These are phyloP conservation scores for Closterium sp. DNA, from an alignment of 139 green algal genomes.

Conservation along the genomic window DNA sequence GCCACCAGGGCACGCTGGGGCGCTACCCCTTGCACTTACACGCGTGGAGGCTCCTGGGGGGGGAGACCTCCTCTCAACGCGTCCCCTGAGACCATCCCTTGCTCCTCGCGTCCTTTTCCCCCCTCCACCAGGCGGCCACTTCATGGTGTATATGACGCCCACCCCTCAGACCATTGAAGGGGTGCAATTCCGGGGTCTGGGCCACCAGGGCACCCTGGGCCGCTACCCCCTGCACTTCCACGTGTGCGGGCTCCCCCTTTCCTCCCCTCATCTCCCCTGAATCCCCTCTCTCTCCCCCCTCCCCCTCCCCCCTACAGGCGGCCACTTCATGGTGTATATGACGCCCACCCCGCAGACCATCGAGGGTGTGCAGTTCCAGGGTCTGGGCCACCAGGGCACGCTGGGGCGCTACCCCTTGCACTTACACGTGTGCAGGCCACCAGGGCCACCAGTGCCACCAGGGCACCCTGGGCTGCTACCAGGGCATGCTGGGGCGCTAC, in stretches of 20 bases:
- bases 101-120: background rate
- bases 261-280: background rate
- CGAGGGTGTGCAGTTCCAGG: constrained; percentile 5
- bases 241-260: constrained; percentile 46
- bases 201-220: constrained; percentile 17
- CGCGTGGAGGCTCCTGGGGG: constrained; percentile 49
- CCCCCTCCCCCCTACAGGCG: no score
- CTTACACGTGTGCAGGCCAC: constrained; percentile 49
- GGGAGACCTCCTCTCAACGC: background rate
- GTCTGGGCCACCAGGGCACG: constrained; percentile 19
- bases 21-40: constrained; percentile 46
- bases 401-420: constrained; percentile 36
- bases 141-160: constrained; percentile 19
- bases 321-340: constrained; percentile 30
- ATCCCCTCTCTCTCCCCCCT: no score
- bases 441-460: no score
- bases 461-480: no score
- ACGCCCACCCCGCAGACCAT: constrained; percentile 17
- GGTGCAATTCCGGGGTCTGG: background rate
- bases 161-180: constrained; percentile 8
- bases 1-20: constrained; percentile 39
- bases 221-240: constrained; percentile 75
- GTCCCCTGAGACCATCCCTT: no score
- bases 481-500: no score
- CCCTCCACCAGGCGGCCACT: constrained; percentile 14